phyloP scores from a whole-genome alignment of 2,329 filamentous ascomycete species.

The Akanthomyces lecanii region DNA sequence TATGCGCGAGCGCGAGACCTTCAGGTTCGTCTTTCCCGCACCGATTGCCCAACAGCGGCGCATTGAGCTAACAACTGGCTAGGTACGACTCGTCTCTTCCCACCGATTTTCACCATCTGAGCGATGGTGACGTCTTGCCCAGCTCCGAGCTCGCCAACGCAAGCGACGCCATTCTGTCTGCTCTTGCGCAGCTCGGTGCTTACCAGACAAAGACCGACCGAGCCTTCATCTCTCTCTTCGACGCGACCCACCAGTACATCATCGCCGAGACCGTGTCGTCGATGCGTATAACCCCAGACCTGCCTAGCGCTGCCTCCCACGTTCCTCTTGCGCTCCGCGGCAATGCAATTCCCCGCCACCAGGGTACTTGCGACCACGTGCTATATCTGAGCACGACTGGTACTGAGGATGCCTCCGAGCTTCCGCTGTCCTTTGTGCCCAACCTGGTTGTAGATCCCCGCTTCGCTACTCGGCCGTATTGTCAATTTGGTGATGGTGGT shows the following conservation, averaged over 20 bases:
- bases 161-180: conserved; percentile 36
- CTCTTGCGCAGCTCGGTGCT: conserved; percentile 44
- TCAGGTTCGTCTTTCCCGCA: background rate
- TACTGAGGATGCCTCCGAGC: background rate
- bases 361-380: conserved; percentile 22
- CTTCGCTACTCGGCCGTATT: conserved; percentile 23
- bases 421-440: conserved; percentile 29
- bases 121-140: background rate
- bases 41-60: background rate
- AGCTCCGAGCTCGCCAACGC: conserved; percentile 21
- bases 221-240: conserved; percentile 45
- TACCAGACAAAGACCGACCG: conserved; percentile 38
- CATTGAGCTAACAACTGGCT: background rate
- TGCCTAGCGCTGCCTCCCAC: conserved; percentile 7
- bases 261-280: conserved; percentile 43
- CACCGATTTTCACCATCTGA: background rate
- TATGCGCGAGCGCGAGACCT: background rate
- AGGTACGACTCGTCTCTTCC: background rate
- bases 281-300: conserved; percentile 27
- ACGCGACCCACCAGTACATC: conserved; percentile 40
- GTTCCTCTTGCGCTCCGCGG: conserved; percentile 22
- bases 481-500: conserved; percentile 19
- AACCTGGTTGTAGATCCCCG: conserved; percentile 28
- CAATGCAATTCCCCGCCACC: conserved; percentile 22
- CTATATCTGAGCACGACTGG: conserved; percentile 9